A percentile compares a stretch with the other conserved stretches of the same genome.
These are phyloP conservation scores for Spirogloea muscicola DNA, from an alignment of 139 green algal genomes.

Conservation along the genomic window DNA sequence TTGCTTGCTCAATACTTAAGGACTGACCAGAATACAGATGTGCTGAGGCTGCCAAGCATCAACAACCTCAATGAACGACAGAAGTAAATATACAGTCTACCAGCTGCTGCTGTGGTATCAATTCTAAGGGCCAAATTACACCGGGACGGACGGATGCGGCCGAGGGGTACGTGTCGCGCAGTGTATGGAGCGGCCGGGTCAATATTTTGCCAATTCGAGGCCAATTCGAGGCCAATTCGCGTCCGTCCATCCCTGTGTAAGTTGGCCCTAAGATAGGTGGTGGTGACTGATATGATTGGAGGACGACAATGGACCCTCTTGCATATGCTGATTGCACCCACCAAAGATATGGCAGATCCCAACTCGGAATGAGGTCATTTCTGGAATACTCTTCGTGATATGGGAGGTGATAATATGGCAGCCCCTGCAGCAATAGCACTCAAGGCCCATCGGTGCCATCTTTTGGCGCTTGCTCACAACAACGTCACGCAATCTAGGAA, in stretches of 20 bases:
- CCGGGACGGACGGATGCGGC: too few relatives aligned
- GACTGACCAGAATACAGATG: neutral
- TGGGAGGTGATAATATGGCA: conserved; percentile 40
- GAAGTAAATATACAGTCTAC: too few relatives aligned
- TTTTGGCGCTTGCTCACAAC: too few relatives aligned
- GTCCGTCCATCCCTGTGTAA: too few relatives aligned
- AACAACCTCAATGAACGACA: neutral
- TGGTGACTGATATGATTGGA: too few relatives aligned
- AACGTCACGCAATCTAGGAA: too few relatives aligned
- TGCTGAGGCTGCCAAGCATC: neutral
- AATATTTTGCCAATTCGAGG: neutral
- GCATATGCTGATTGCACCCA: conserved; percentile 4
- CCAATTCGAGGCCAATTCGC: neutral
- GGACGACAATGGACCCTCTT: conserved; percentile 1
- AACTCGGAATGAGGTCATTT: conserved; percentile 20
- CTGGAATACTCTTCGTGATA: conserved; percentile 6
- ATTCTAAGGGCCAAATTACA: too few relatives aligned
- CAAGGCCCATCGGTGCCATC: too few relatives aligned
- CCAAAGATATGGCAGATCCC: conserved; percentile 26
- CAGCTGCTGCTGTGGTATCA: too few relatives aligned
- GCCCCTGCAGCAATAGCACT: conserved; percentile 1
- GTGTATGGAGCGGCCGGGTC: neutral
- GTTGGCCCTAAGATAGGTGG: too few relatives aligned
- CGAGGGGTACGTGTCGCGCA: neutral
- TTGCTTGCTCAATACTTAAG: neutral